Base-by-base conservation (phyloP, 805 yeast species). In the Lipomyces yamadae region DNA sequence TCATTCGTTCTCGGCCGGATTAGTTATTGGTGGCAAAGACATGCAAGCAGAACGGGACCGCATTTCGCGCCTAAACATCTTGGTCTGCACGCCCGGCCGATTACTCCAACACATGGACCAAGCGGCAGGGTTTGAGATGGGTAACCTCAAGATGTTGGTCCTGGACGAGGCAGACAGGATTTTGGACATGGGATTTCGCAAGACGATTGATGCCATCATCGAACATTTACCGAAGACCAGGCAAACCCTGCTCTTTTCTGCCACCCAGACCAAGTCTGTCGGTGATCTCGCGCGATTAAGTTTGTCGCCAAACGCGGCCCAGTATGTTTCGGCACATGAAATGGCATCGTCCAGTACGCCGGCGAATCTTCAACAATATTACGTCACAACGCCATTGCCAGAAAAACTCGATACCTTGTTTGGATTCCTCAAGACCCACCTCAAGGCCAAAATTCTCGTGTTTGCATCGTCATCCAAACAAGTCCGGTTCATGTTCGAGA, bases 21-120 rank as follows among this genome's bases (percentile, higher is more conserved):
- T 92, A 67, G 94, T 93, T 10, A 92, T 93, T 73, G 98, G 98
- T 60, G 98, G 98, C 50, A 92, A 93, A 75, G 97, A 92, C 75
- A 89, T 90, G 37, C 84, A 85, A 67, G 90, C 83, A 72, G 98
- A 92, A 76, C 85, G 85, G 68, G 97, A 91, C 61, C 84, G 98
- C 75, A 85, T 92, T 6, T 84, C 88, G 0, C 84, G 84, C 71
- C 88, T 92, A 78, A 93, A 92, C 77, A 90, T 92, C 56, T 80
- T 92, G 63, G 89, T 92, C 39, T 95, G 97, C 13, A 92, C 98
- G 0, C 98, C 98, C 0, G 98, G 98, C 2, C 83, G 98, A 76
- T 78, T 92, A 24, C 81, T 93, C 57, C 98, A 92, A 76, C 97
- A 92, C 76, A 83, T 92, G 85, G 96, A 93, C 76, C 96, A 93